phyloP scores from a whole-genome alignment of 305 asterid species.

The Plantago coronopus region DNA sequence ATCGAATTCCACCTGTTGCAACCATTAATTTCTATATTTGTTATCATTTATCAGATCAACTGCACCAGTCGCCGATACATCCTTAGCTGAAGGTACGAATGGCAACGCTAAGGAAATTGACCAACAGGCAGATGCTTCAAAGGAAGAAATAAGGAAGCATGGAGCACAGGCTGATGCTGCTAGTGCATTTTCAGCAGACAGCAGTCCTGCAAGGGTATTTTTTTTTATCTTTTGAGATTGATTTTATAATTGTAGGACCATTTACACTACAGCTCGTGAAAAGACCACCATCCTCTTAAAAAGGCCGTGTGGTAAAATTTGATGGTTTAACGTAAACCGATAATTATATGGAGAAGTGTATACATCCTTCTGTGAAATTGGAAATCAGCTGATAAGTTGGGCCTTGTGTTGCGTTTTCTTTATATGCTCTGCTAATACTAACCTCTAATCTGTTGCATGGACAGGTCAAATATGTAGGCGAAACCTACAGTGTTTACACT shows the following conservation, averaged over 20 bases:
- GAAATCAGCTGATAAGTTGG: background rate
- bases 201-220: conserved; percentile 50
- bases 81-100: conserved; percentile 40
- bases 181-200: conserved; percentile 62
- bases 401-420: background rate
- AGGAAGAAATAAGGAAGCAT: conserved; percentile 39
- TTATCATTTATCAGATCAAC: conserved; percentile 44
- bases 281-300: too few species aligned
- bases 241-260: background rate
- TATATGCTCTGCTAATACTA: background rate
- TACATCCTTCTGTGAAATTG: too few species aligned
- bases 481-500: conserved; percentile 28
- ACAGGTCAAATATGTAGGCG: conserved; percentile 45
- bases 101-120: conserved; percentile 37
- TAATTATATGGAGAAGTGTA: too few species aligned
- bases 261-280: background rate
- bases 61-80: conserved; percentile 46
- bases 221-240: background rate
- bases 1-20: too few species aligned
- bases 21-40: background rate
- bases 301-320: too few species aligned
- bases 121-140: conserved; percentile 28
- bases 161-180: conserved; percentile 36
- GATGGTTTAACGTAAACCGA: too few species aligned
- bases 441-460: conserved; percentile 20